A percentile compares a stretch with the other conserved stretches of the same genome.
These are phyloP conservation scores for Trichosporon faecale DNA, from an alignment of 1,284 basidiomycete species.

Conservation along the genomic window DNA sequence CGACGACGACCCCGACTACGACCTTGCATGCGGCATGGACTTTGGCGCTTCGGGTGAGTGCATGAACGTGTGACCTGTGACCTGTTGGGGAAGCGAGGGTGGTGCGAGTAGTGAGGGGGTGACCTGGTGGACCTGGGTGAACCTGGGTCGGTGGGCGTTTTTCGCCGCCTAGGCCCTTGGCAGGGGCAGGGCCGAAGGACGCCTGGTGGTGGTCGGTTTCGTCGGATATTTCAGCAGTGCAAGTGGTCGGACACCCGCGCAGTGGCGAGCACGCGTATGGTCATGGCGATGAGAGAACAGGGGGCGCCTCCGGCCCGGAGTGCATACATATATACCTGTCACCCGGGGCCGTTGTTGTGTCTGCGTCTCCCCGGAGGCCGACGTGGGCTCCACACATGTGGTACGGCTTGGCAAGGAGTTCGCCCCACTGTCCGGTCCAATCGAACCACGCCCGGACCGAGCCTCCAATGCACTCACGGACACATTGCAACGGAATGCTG, in stretches of 20 bases:
- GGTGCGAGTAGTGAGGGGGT: background rate
- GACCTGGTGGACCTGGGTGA: background rate
- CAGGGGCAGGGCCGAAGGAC: background rate
- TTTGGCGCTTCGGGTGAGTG: slow-evolving; percentile 52
- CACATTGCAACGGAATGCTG: background rate
- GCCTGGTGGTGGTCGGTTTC: background rate
- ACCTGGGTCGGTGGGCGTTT: too few relatives aligned
- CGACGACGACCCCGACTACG: slow-evolving; percentile 50
- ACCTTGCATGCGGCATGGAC: slow-evolving; percentile 61
- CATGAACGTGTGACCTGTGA: background rate
- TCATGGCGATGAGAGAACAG: background rate
- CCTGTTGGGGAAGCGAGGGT: too few relatives aligned
- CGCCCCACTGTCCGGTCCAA: background rate
- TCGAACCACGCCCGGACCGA: background rate
- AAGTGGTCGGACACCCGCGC: background rate
- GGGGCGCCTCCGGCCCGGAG: background rate
- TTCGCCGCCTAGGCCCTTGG: background rate
- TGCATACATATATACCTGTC: slow-evolving; percentile 8
- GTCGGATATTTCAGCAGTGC: background rate
- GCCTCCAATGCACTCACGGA: too few relatives aligned
- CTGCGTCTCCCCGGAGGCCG: background rate
- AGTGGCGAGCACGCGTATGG: background rate
- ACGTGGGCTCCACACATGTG: slow-evolving; percentile 6
- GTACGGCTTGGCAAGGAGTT: background rate
- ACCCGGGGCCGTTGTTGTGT: background rate